Conservation (phyloP, 1,284 basidiomycete genomes). For the Psilocybe mexicana region DNA sequence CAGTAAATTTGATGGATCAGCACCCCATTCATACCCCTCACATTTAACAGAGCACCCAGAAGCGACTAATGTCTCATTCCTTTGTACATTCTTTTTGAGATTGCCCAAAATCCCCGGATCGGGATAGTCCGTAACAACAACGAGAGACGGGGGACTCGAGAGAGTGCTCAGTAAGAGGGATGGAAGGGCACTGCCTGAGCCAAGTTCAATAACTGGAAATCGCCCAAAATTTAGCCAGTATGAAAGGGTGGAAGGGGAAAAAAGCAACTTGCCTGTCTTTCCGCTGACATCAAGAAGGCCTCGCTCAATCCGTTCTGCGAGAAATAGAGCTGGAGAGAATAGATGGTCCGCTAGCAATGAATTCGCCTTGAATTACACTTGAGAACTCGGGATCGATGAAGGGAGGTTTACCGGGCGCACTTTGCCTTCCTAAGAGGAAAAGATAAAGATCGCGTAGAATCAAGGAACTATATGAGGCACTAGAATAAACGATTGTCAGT, state of each 20-base stretch:
- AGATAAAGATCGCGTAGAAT: neutral
- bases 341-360: constrained; percentile 71
- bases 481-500: neutral
- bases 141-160: constrained; percentile 44
- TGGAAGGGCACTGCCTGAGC: constrained; percentile 65
- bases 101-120: constrained; percentile 61
- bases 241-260: constrained; percentile 21
- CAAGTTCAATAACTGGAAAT: constrained; percentile 62
- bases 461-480: neutral
- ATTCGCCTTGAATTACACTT: constrained; percentile 48
- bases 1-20: constrained; percentile 46
- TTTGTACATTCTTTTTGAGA: constrained; percentile 50
- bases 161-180: constrained; percentile 57
- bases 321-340: constrained; percentile 66
- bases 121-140: constrained; percentile 69
- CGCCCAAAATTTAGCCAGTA: neutral
- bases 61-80: constrained; percentile 42
- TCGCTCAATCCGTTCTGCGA: constrained; percentile 65
- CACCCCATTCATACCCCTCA: constrained; percentile 66
- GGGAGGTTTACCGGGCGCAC: constrained; percentile 25
- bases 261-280: constrained; percentile 31
- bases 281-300: constrained; percentile 42
- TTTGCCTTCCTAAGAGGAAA: constrained; percentile 55
- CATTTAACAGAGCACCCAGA: constrained; percentile 43
- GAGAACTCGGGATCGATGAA: constrained; percentile 17